These are phyloP conservation scores for Coleophoma crateriformis DNA, from an alignment of 2,329 filamentous ascomycete genomes.

Conservation along the genomic window DNA sequence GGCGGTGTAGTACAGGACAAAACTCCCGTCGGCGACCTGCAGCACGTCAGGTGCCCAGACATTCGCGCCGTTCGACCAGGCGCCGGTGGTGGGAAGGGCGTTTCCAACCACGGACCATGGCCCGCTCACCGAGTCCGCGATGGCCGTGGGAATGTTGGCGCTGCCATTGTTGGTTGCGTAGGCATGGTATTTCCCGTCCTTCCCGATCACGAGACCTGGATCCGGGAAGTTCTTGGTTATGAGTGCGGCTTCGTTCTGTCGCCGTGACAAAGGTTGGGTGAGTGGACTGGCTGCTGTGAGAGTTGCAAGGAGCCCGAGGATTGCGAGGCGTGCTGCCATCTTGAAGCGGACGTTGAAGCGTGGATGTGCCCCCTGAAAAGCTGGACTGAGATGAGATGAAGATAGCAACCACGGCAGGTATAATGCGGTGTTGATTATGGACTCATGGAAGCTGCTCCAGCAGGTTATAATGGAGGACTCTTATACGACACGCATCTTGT, in stretches of 20 bases:
- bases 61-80: slow-evolving; percentile 48
- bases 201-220: slow-evolving; percentile 42
- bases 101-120: slow-evolving; percentile 46
- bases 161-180: slow-evolving; percentile 50
- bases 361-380: no score
- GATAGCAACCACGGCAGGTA: no score
- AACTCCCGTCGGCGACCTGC: slow-evolving; percentile 40
- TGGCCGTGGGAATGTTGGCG: slow-evolving; percentile 47
- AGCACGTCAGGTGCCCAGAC: slow-evolving; percentile 60
- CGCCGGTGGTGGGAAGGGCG: slow-evolving; percentile 43
- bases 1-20: slow-evolving; percentile 56
- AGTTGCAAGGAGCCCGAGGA: no score
- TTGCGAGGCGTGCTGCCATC: no score
- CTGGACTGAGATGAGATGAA: no score
- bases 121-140: slow-evolving; percentile 30
- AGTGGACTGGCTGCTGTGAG: background rate
- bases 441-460: no score
- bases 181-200: slow-evolving; percentile 47
- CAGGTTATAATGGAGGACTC: no score
- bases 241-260: slow-evolving; percentile 10
- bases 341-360: no score
- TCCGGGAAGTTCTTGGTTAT: slow-evolving; percentile 46
- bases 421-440: no score
- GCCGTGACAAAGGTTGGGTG: background rate
- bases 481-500: no score